Evolutionary conservation across 225 moss, liverwort and hornwort genomes (phyloP).

Genomic region (Pleurozium schreberi): DNA sequence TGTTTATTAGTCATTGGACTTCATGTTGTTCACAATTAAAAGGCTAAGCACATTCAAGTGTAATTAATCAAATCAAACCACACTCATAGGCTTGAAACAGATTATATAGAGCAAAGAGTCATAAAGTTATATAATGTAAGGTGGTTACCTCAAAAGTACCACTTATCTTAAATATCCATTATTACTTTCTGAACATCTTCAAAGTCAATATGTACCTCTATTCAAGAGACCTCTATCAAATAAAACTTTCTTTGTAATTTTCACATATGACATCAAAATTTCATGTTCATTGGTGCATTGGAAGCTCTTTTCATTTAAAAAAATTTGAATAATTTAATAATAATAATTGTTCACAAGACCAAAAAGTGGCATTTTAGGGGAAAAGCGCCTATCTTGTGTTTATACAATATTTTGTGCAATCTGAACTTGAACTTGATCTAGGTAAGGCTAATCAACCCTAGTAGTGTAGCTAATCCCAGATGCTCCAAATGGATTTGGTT

Average conservation of each 20-base stretch:
- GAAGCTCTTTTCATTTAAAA: background rate
- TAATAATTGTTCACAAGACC: background rate
- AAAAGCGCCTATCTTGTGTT: accelerated
- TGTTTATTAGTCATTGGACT: no score
- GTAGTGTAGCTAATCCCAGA: background rate
- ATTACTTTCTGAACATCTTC: background rate
- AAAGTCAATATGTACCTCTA: background rate
- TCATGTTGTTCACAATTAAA: no score
- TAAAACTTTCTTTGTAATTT: background rate
- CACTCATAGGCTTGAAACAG: no score
- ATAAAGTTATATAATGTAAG: no score
- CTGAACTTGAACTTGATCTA: no score
- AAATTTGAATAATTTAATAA: background rate
- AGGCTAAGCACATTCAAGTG: no score
- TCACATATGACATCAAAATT: background rate
- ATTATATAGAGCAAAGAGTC: no score
- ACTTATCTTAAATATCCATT: accelerated
- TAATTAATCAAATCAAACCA: no score
- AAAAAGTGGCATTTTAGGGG: background rate
- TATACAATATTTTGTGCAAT: background rate
- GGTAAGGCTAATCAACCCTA: background rate
- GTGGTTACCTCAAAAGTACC: accelerated
- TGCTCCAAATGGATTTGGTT: background rate
- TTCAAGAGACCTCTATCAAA: background rate
- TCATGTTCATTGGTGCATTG: background rate